Conservation (phyloP, 2,329 filamentous ascomycete species). For the Ceratocystis alfenasii region DNA sequence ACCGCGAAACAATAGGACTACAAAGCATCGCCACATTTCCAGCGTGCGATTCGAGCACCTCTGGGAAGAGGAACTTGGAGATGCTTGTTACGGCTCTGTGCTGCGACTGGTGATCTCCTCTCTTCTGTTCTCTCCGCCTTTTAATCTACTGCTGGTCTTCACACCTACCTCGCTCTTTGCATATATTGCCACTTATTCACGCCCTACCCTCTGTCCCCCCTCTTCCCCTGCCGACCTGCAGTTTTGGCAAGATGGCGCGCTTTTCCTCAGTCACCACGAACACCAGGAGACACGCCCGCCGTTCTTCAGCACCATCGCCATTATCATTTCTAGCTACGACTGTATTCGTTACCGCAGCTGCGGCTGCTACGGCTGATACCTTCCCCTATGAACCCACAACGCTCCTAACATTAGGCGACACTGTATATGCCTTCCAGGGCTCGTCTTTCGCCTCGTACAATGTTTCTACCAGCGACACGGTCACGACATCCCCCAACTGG, state of each 20-base stretch:
- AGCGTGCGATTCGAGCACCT: background rate
- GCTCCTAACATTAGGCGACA: conserved; percentile 27
- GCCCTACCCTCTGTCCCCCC: background rate
- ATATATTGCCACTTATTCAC: background rate
- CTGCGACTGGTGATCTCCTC: conserved; percentile 8
- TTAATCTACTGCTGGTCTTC: background rate
- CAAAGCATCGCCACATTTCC: background rate
- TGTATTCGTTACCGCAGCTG: background rate
- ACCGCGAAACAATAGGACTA: background rate
- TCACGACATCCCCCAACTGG: conserved; percentile 39
- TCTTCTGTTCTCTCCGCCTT: background rate
- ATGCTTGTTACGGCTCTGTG: conserved; percentile 10
- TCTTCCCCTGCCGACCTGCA: background rate
- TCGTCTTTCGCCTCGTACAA: conserved; percentile 42
- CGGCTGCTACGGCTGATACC: conserved; percentile 10
- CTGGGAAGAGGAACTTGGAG: background rate
- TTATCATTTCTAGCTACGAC: conserved; percentile 5
- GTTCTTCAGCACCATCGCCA: background rate
- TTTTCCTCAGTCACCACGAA: background rate
- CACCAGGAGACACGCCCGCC: background rate
- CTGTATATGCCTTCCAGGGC: conserved; percentile 54
- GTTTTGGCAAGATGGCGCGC: conserved; percentile 6
- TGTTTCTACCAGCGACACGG: conserved; percentile 39
- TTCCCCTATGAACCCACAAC: conserved; percentile 20
- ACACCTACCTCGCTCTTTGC: background rate